Evolutionary conservation across 2,329 filamentous ascomycete genomes (phyloP), one percentile per base, ranked within the genome.

Genomic region (Pyrenophora graminea): DNA sequence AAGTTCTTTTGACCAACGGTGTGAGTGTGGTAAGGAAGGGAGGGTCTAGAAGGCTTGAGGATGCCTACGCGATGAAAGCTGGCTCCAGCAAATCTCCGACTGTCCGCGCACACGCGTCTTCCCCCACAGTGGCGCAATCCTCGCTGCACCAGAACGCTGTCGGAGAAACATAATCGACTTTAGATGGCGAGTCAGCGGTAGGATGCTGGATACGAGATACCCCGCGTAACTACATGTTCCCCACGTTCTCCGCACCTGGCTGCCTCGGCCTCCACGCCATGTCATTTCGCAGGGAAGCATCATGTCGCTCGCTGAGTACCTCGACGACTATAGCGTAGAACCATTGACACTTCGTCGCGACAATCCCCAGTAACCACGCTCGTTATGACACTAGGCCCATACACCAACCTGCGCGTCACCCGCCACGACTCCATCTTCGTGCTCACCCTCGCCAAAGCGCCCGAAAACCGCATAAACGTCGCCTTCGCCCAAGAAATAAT

Each of bases 401-500:
- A 79, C 58, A 70, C 70, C 37, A 75, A 80, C 53, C 69, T 81
- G 30, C 71, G 74, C 4, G 67, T 81, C 27, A 74, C 77, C 47
- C 76, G 76, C 47, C 66, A 79, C 66, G 76, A 74, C 56, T 76
- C 77, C 53, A 68, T 81, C 56, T 82, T 80, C 62, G 71, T 83
- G 45, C 75, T 83, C 41, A 82, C 80, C 7, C 79, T 83, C 74
- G 75, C 79, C 44, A 82, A 81, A 58, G 71, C 77, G 8, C 79
- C 79, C 1, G 81, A 83, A 62, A 83, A 84, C 62, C 74, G 80
- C 18, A 62, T 83, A 40, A 81, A 80, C 59, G 72, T 74, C 13
- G 68, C 66, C 6, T 82, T 78, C 55, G 77, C 78, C 36, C 80
- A 82, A 63, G 79, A 81, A 53, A 76, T 83, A 32, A 82, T 83